Evolutionary conservation across 208 protist genomes (phyloP), one percentile per base, ranked within the genome.

Genomic region (Trypanosoma lewisi): DNA sequence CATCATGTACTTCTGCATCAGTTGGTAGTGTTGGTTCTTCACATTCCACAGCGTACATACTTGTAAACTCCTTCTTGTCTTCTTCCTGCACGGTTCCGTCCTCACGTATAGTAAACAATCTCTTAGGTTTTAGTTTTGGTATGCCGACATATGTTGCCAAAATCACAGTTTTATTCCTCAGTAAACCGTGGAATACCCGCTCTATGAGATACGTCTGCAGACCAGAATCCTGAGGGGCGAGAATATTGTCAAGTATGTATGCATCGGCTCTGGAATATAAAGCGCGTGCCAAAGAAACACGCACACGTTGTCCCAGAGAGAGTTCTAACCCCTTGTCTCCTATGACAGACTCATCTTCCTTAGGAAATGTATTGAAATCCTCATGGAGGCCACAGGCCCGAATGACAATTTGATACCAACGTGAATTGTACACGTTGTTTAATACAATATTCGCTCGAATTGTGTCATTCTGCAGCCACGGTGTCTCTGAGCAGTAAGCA

Each of bases 371-470:
- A 31, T 54, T 33, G 11, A 98, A 56, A 63, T 98, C 97, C 28
- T 58, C 36, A 27, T 63, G 19, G 8, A 99, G 76, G 12, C 55
- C 76, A 54, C 93, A 97, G 14, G 81, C 78, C 11, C 77, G 30
- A 3, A 97, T 21, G 0, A 91, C 82, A 11, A 51, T 51, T 9
- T 68, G 14, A 66, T 97, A 98, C 76, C 90, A 89, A 60, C 54
- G 62, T 31, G 58, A 49, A 50, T 73, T 49, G 37, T 67, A 85
- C 82, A 23, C 68, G 34, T 70, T 67, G 37, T 87, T 80, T 33
- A 92, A 89, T 37, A 87, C 51, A 58, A 99, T 97, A 74, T 98
- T 98, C 36, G 97, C 93, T n/a, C 90, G 82, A 9, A 99, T 58
- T 25, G 94, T 97, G 25, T 77, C 86, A 60, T 88, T 87, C 27